Percentiles rank a stretch among this genome's conserved stretches.
Evolutionary conservation across 352 stramenopile genomes (phyloP).

Genomic region (Thraustochytrium sp.): DNA sequence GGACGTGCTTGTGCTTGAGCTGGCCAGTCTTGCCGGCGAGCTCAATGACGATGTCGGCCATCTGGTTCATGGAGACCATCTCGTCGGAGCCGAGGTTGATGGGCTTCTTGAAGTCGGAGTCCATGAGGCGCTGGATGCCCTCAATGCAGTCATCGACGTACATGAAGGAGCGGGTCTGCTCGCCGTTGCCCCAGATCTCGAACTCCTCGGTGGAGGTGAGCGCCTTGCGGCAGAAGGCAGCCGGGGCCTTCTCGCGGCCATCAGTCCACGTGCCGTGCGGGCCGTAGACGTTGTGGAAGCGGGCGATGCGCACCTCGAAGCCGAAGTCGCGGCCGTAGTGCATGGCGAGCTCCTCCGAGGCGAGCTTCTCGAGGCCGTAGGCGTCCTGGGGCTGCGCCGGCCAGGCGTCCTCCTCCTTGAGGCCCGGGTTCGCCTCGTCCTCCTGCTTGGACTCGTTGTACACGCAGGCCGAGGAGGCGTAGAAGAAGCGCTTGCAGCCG

Average conservation of each 20-base stretch:
- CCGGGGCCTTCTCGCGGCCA: constrained; percentile 70
- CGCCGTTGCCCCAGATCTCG: constrained; percentile 73
- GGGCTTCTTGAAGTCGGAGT: constrained; percentile 66
- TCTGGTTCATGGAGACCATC: constrained; percentile 79
- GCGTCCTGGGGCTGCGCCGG: constrained; percentile 78
- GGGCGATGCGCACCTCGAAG: constrained; percentile 69
- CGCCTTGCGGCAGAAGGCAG: constrained; percentile 81
- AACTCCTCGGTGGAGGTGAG: constrained; percentile 67
- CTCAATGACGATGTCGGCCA: constrained; percentile 62
- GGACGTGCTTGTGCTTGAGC: constrained; percentile 75
- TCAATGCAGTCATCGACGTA: constrained; percentile 83
- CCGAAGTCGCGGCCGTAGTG: constrained; percentile 74
- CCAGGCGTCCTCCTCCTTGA: constrained; percentile 77
- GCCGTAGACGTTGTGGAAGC: constrained; percentile 84
- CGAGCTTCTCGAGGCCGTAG: constrained; percentile 83
- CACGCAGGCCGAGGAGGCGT: constrained; percentile 71
- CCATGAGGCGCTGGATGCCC: constrained; percentile 73
- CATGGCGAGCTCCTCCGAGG: constrained; percentile 70
- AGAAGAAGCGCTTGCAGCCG: constrained; percentile 72
- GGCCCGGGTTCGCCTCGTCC: constrained; percentile 70
- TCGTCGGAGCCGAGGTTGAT: constrained; percentile 75
- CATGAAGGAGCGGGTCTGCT: constrained; percentile 78
- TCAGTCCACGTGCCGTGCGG: constrained; percentile 79
- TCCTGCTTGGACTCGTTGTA: constrained; percentile 82
- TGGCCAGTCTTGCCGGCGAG: constrained; percentile 62